Conservation (phyloP, 2,329 filamentous ascomycete species). For the Nannizziopsis barbatae region DNA sequence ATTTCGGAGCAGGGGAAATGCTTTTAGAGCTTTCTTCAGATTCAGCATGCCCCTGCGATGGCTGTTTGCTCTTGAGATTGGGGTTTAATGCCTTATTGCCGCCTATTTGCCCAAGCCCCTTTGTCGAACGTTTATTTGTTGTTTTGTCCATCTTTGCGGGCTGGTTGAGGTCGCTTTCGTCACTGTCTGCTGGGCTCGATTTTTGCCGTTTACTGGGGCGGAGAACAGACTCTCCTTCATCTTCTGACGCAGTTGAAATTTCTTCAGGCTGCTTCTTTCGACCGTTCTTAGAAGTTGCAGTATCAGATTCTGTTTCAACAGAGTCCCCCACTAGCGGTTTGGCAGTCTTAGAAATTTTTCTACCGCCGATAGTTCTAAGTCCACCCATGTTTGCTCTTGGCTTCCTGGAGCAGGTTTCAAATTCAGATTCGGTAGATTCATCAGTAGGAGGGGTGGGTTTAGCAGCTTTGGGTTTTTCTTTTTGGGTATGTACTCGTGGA, state of each 20-base stretch:
- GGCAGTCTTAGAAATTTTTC: neutral
- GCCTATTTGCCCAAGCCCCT: conserved; percentile 25
- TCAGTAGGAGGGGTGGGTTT: neutral
- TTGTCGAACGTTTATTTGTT: conserved; percentile 12
- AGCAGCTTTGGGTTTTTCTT: conserved; percentile 12
- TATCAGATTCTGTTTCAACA: neutral
- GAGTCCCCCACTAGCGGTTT: neutral
- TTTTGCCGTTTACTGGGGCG: conserved; percentile 10
- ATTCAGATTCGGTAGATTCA: conserved; percentile 12
- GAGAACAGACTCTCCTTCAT: conserved; percentile 7
- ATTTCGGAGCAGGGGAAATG: conserved; percentile 13
- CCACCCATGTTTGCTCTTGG: conserved; percentile 10
- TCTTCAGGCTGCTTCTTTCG: neutral
- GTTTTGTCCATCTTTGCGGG: conserved; percentile 8
- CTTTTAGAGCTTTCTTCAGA: conserved; percentile 4
- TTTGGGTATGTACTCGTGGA: conserved; percentile 8
- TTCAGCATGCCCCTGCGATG: conserved; percentile 12
- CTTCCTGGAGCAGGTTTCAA: neutral
- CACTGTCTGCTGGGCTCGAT: neutral
- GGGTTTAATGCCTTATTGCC: conserved; percentile 20
- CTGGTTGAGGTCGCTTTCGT: conserved; percentile 7
- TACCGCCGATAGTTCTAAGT: conserved; percentile 13
- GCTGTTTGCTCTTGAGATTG: conserved; percentile 10
- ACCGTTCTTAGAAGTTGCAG: neutral
- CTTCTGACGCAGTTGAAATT: conserved; percentile 11